phyloP scores from a whole-genome alignment of 176 grass and related monocot species.

The Rhynchospora pubera region DNA sequence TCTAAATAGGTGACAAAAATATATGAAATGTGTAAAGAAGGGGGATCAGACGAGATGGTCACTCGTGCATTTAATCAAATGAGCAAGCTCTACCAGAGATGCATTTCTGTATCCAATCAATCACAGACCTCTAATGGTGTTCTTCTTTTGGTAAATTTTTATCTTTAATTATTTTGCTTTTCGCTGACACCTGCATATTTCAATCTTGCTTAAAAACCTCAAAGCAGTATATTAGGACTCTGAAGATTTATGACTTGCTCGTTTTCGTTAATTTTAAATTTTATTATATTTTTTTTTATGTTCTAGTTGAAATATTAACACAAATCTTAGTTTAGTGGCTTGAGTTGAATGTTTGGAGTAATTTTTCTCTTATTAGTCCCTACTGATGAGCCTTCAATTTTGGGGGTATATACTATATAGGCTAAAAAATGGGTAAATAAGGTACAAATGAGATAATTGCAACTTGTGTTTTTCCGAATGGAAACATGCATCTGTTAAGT shows the following conservation, averaged over 20 bases:
- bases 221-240: not conserved
- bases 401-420: not conserved
- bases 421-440: not conserved
- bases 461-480: constrained; percentile 5
- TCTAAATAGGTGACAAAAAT: constrained; percentile 61
- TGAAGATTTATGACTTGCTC: not conserved
- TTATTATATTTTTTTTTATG: not conserved
- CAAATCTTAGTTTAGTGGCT: not conserved
- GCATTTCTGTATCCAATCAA: constrained; percentile 49
- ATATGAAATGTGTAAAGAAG: constrained; percentile 55
- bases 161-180: not conserved
- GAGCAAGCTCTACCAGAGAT: constrained; percentile 91
- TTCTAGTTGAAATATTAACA: not conserved
- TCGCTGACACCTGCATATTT: no score
- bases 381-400: not conserved
- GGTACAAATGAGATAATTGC: not conserved
- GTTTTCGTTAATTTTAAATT: constrained; percentile 11
- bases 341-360: not conserved
- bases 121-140: constrained; percentile 63
- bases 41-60: constrained; percentile 64
- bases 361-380: not conserved
- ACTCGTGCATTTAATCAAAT: constrained; percentile 75
- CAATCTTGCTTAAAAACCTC: no score
- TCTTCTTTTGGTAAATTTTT: constrained; percentile 54
- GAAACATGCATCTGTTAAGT: not conserved